These are phyloP conservation scores for Colletotrichum costaricense DNA, from an alignment of 2,329 filamentous ascomycete species.

Conservation along the genomic window DNA sequence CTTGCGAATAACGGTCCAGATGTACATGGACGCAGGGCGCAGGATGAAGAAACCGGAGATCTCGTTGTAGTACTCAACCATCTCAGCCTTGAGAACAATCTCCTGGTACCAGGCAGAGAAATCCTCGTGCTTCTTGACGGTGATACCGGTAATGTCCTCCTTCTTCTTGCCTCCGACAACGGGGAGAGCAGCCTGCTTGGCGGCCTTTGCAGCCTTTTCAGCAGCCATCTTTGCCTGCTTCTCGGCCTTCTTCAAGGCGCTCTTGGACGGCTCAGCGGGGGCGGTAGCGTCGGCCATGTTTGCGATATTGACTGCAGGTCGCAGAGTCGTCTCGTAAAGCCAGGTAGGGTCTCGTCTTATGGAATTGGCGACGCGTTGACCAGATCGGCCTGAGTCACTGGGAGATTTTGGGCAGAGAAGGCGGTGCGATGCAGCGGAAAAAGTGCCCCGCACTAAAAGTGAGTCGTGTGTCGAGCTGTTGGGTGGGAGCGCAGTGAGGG, in stretches of 20 bases:
- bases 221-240: slow-evolving; percentile 71
- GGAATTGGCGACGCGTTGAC: slow-evolving; percentile 23
- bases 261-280: slow-evolving; percentile 62
- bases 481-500: slow-evolving; percentile 27
- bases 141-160: slow-evolving; percentile 86
- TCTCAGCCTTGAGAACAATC: slow-evolving; percentile 94
- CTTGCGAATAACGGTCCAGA: slow-evolving; percentile 74
- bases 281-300: slow-evolving; percentile 38
- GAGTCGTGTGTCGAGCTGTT: slow-evolving; percentile 31
- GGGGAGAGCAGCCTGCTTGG: slow-evolving; percentile 64
- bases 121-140: slow-evolving; percentile 84
- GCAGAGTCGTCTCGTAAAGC: slow-evolving; percentile 21
- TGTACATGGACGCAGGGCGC: slow-evolving; percentile 76
- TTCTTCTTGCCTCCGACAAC: slow-evolving; percentile 67
- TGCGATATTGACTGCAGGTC: slow-evolving; percentile 25
- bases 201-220: slow-evolving; percentile 71
- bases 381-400: slow-evolving; percentile 35
- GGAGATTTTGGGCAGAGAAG: slow-evolving; percentile 32
- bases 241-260: slow-evolving; percentile 73
- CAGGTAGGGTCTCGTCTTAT: slow-evolving; percentile 15
- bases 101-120: slow-evolving; percentile 98
- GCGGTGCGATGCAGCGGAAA: slow-evolving; percentile 33
- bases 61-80: slow-evolving; percentile 96
- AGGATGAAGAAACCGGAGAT: slow-evolving; percentile 98
- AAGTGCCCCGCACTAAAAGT: slow-evolving; percentile 37